phyloP scores from a whole-genome alignment of 2,329 filamentous ascomycete genomes.

The Byssothecium circinans region DNA sequence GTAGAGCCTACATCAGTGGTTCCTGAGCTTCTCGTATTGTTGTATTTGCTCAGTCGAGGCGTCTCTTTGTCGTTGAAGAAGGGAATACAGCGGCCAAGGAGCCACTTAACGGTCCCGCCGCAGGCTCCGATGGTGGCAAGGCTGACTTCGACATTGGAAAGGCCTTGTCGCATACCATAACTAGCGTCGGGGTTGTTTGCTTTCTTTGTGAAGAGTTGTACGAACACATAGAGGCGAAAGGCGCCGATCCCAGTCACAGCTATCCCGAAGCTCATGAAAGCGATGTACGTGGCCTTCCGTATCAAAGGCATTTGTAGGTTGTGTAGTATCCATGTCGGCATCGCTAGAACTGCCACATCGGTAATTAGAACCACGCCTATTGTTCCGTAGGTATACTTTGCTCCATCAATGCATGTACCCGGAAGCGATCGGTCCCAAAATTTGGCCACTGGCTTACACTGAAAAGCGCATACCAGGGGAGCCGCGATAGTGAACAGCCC shows the following conservation, averaged over 20 bases:
- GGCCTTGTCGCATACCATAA: slow-evolving; percentile 12
- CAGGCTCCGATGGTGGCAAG: slow-evolving; percentile 20
- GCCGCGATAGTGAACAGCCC: slow-evolving; percentile 17
- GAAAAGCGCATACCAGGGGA: slow-evolving; percentile 23
- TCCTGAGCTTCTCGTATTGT: neutral
- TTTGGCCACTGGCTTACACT: slow-evolving; percentile 30
- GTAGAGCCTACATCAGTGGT: neutral
- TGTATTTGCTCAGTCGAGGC: slow-evolving; percentile 2
- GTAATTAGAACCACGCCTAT: slow-evolving; percentile 18
- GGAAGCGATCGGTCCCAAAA: slow-evolving; percentile 31
- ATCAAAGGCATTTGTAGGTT: slow-evolving; percentile 20
- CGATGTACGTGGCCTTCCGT: slow-evolving; percentile 19
- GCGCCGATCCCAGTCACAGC: slow-evolving; percentile 18
- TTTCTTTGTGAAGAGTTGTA: slow-evolving; percentile 12
- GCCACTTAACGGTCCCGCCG: slow-evolving; percentile 21
- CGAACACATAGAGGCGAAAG: slow-evolving; percentile 14
- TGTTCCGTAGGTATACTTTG: slow-evolving; percentile 15
- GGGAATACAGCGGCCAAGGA: slow-evolving; percentile 19
- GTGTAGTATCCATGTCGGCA: slow-evolving; percentile 25
- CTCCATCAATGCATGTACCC: slow-evolving; percentile 13
- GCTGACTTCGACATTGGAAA: slow-evolving; percentile 23
- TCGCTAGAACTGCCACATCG: slow-evolving; percentile 20
- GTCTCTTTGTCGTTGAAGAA: slow-evolving; percentile 9
- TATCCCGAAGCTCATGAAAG: slow-evolving; percentile 20
- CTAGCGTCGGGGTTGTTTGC: slow-evolving; percentile 9